Conservation (phyloP, 768 basidiomycete genomes). For the Daedaleopsis sinensis region DNA sequence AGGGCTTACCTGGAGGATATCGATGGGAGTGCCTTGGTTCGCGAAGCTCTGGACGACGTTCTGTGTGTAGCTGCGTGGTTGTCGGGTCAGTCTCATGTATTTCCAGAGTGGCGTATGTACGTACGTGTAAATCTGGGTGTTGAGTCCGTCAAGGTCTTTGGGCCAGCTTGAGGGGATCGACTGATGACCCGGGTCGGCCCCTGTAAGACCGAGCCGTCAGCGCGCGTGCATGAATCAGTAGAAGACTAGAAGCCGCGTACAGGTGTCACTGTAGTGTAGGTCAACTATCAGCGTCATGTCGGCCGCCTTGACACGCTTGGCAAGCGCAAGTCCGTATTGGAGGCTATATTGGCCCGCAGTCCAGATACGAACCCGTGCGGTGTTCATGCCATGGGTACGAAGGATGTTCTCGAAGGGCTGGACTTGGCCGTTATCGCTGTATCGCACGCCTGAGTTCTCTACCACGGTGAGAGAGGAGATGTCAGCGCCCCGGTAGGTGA, state of each 20-base stretch:
- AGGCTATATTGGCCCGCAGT: constrained; percentile 62
- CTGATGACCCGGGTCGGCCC: constrained; percentile 70
- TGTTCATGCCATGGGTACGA: constrained; percentile 53
- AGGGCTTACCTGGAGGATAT: constrained; percentile 48
- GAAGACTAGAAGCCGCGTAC: constrained; percentile 33
- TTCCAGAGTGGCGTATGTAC: background rate
- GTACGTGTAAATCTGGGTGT: constrained; percentile 60
- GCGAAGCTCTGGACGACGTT: constrained; percentile 54
- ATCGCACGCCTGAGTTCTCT: constrained; percentile 49
- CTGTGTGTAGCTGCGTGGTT: constrained; percentile 50
- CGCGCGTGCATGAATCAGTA: background rate
- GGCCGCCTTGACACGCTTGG: constrained; percentile 56
- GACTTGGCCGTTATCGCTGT: constrained; percentile 42
- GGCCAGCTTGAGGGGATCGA: constrained; percentile 61
- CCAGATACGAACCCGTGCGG: constrained; percentile 65
- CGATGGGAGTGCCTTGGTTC: constrained; percentile 55
- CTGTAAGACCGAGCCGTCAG: constrained; percentile 30
- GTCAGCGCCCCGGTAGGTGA: constrained; percentile 57
- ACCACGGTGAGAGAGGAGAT: constrained; percentile 57
- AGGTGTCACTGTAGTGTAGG: constrained; percentile 67
- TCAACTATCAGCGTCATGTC: constrained; percentile 60
- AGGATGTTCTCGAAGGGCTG: constrained; percentile 55
- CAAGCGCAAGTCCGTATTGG: constrained; percentile 53
- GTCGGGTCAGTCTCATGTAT: background rate
- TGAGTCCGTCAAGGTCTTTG: constrained; percentile 49